These are phyloP conservation scores for Aspergillus clavatus DNA, from an alignment of 2,329 filamentous ascomycete genomes.

Conservation along the genomic window DNA sequence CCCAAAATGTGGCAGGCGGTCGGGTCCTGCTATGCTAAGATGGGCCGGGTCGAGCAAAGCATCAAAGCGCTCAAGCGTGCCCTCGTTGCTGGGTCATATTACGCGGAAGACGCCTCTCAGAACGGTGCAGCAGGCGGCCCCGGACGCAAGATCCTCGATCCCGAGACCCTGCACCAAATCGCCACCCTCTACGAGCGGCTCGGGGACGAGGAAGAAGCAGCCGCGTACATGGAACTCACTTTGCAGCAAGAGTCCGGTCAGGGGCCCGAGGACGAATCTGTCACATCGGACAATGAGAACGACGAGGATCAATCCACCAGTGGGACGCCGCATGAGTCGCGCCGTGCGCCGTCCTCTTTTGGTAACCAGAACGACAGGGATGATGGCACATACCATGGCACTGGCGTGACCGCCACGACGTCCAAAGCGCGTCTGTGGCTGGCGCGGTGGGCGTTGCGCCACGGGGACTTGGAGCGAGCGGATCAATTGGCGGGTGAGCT, in stretches of 20 bases:
- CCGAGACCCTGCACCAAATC: slow-evolving; percentile 85
- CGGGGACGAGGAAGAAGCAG: slow-evolving; percentile 71
- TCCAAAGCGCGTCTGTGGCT: slow-evolving; percentile 93
- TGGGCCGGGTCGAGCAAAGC: slow-evolving; percentile 78
- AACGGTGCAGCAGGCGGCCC: slow-evolving; percentile 12
- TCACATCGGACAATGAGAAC: slow-evolving; percentile 30
- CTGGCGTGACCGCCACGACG: slow-evolving; percentile 85
- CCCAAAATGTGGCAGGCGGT: slow-evolving; percentile 99
- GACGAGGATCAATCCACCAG: slow-evolving; percentile 31
- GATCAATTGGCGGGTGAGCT: slow-evolving; percentile 82
- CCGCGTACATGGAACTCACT: slow-evolving; percentile 92
- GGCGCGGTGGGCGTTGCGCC: slow-evolving; percentile 71
- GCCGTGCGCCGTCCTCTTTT: slow-evolving; percentile 21
- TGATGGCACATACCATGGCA: slow-evolving; percentile 49
- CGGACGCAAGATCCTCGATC: slow-evolving; percentile 65
- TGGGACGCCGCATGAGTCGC: slow-evolving; percentile 44
- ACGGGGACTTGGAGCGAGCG: slow-evolving; percentile 69
- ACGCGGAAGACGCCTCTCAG: slow-evolving; percentile 45
- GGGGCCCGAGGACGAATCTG: slow-evolving; percentile 34
- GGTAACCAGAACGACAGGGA: slow-evolving; percentile 34
- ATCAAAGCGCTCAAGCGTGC: slow-evolving; percentile 95
- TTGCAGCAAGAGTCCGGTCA: slow-evolving; percentile 84
- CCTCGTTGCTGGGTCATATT: slow-evolving; percentile 79
- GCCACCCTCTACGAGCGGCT: slow-evolving; percentile 82
- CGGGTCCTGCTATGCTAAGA: slow-evolving; percentile 83